phyloP scores from a whole-genome alignment of 345 rosid genomes.

The Turnera subulata region DNA sequence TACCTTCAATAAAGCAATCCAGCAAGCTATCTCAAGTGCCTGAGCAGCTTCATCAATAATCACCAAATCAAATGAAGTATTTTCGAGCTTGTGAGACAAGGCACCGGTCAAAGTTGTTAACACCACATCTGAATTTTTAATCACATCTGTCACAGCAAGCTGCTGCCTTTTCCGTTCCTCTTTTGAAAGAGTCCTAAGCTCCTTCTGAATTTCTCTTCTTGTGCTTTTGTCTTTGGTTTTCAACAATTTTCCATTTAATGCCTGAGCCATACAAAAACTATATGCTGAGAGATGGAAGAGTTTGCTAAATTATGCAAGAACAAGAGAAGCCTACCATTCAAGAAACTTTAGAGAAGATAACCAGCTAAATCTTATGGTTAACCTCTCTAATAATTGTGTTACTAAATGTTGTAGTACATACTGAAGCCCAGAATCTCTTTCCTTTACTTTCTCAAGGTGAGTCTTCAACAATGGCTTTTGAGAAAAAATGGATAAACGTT shows the following conservation, averaged over 20 bases:
- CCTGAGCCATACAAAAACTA: slow-evolving; percentile 31
- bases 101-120: slow-evolving; percentile 94
- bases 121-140: slow-evolving; percentile 75
- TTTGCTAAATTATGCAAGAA: slow-evolving; percentile 4
- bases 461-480: too few species aligned
- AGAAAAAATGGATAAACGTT: too few species aligned
- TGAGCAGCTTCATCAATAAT: slow-evolving; percentile 98
- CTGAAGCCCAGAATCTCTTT: too few species aligned
- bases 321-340: background rate
- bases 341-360: too few species aligned
- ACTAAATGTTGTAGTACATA: too few species aligned
- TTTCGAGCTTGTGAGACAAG: slow-evolving; percentile 61
- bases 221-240: slow-evolving; percentile 75
- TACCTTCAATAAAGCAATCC: slow-evolving; percentile 89
- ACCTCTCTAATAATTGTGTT: too few species aligned
- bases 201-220: slow-evolving; percentile 85
- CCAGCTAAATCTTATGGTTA: too few species aligned
- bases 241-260: slow-evolving; percentile 73
- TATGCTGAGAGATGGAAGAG: slow-evolving; percentile 5
- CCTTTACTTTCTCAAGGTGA: too few species aligned
- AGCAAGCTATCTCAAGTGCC: slow-evolving; percentile 96
- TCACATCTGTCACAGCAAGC: slow-evolving; percentile 85
- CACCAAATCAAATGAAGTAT: slow-evolving; percentile 76
- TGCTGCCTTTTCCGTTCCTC: slow-evolving; percentile 98
- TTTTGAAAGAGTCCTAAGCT: slow-evolving; percentile 72